phyloP scores from a whole-genome alignment of 768 basidiomycete species.

The Favolaschia claudopus region DNA sequence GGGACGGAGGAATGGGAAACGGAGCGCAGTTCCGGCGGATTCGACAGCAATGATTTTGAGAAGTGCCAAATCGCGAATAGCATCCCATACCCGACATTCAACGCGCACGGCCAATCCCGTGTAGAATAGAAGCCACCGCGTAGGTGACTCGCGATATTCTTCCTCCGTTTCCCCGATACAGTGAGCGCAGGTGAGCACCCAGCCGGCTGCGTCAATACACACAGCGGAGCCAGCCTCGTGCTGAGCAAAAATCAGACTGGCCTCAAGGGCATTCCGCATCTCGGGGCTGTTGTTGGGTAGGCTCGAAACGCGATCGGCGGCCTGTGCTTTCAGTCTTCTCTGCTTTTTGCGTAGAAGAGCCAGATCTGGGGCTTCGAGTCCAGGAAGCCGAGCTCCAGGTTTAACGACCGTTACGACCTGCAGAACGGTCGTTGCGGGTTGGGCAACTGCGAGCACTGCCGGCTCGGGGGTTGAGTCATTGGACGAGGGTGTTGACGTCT shows the following conservation, averaged over 20 bases:
- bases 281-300: background rate
- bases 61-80: conserved; percentile 6
- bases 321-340: background rate
- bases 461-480: no score
- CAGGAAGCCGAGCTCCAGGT: conserved; percentile 22
- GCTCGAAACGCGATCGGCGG: background rate
- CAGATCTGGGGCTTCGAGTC: background rate
- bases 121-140: conserved; percentile 5
- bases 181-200: conserved; percentile 7
- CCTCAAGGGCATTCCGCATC: conserved; percentile 8
- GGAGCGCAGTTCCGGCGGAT: background rate
- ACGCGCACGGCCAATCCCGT: conserved; percentile 1
- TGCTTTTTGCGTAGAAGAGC: conserved; percentile 11
- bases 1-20: background rate
- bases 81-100: conserved; percentile 9
- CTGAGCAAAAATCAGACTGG: conserved; percentile 6
- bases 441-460: no score
- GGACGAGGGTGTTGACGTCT: no score
- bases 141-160: background rate
- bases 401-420: no score
- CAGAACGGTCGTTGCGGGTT: no score
- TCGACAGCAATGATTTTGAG: background rate
- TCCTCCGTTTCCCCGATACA: conserved; percentile 7
- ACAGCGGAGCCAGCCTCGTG: conserved; percentile 6
- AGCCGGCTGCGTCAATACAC: background rate